Evolutionary conservation across 2,329 filamentous ascomycete species (phyloP).

Genomic region (Thermothelomyces thermophilus): DNA sequence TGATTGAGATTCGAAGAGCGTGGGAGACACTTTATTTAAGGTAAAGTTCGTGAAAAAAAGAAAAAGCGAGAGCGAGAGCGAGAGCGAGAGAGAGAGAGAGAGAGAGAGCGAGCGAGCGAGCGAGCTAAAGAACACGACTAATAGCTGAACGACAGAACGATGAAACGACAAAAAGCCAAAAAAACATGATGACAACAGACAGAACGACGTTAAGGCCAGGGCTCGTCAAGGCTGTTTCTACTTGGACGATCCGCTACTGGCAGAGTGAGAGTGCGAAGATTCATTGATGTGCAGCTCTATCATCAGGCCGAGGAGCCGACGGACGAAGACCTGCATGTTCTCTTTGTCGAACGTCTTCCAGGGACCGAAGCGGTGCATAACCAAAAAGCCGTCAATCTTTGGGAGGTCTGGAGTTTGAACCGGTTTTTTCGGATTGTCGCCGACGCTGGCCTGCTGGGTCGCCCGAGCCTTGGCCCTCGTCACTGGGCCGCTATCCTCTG

Average conservation of each 20-base stretch:
- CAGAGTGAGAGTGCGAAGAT: background rate
- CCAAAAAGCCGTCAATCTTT: background rate
- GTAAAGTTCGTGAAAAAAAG: too few species aligned
- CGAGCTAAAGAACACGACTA: too few species aligned
- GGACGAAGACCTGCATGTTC: background rate
- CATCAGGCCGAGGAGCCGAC: background rate
- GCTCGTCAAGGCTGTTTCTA: background rate
- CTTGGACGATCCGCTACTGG: background rate
- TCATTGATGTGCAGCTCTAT: background rate
- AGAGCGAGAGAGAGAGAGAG: too few species aligned
- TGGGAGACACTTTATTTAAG: too few species aligned
- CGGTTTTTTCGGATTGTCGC: background rate
- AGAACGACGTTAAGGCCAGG: background rate
- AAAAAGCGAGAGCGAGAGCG: too few species aligned
- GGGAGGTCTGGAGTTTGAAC: background rate
- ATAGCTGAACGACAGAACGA: too few species aligned
- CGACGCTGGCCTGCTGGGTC: too few species aligned
- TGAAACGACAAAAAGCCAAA: background rate
- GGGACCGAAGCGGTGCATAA: conserved; percentile 3
- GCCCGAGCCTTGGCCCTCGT: background rate
- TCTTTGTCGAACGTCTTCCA: background rate
- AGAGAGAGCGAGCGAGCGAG: too few species aligned
- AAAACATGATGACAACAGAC: background rate
- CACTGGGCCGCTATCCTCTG: background rate
- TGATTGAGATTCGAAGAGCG: too few species aligned